Evolutionary conservation across 2,329 filamentous ascomycete genomes (phyloP).

Genomic region (Fusarium robinianum): DNA sequence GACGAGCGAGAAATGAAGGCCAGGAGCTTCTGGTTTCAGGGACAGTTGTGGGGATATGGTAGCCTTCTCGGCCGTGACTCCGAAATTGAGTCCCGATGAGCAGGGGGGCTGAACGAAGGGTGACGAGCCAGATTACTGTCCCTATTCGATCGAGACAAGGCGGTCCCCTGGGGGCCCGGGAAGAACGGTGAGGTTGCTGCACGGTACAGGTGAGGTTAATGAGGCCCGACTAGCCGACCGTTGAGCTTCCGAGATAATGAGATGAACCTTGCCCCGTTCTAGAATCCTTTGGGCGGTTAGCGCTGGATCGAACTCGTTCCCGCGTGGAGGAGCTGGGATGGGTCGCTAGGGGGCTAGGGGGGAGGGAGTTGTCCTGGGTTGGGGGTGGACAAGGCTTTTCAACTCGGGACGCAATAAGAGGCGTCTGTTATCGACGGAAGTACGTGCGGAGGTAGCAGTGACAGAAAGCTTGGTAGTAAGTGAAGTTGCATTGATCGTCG

Average conservation of each 20-base stretch:
- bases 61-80: conserved; percentile 23
- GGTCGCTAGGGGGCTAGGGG: too few species aligned
- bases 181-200: conserved; percentile 22
- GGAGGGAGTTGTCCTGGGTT: too few species aligned
- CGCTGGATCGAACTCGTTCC: conserved; percentile 4
- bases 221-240: conserved; percentile 1
- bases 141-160: conserved; percentile 11
- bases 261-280: conserved; percentile 11
- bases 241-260: conserved; percentile 3
- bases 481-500: too few species aligned
- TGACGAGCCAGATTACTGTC: conserved; percentile 14
- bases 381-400: too few species aligned
- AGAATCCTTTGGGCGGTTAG: conserved; percentile 14
- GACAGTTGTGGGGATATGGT: conserved; percentile 30
- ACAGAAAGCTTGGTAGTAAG: too few species aligned
- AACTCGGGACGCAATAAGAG: too few species aligned
- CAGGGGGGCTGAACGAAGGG: conserved; percentile 16
- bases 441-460: too few species aligned
- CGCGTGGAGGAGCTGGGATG: conserved; percentile 4
- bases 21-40: conserved; percentile 32
- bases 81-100: conserved; percentile 30
- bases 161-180: conserved; percentile 1
- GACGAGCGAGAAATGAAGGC: conserved; percentile 32
- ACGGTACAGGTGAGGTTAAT: conserved; percentile 20
- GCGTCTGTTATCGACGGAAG: too few species aligned